phyloP scores from a whole-genome alignment of 2,329 filamentous ascomycete species.

The Podosphaera fusca region DNA sequence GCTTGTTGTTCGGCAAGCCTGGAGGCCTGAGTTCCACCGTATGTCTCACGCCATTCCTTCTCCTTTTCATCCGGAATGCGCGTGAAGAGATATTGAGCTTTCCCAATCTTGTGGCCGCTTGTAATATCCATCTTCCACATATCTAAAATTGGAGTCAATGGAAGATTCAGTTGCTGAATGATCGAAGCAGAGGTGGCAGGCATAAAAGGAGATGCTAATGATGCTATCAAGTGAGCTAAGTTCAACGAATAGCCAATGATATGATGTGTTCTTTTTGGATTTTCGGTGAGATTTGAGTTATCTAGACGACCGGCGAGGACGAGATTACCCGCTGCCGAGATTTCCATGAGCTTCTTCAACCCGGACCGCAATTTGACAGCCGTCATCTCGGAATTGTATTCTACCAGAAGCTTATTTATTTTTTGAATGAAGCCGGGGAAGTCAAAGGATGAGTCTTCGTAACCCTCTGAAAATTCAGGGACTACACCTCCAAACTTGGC shows the following conservation, averaged over 20 bases:
- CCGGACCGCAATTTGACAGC: slow-evolving; percentile 47
- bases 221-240: slow-evolving; percentile 60
- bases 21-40: slow-evolving; percentile 40
- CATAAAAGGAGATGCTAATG: slow-evolving; percentile 64
- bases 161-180: slow-evolving; percentile 45
- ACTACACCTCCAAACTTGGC: slow-evolving; percentile 45
- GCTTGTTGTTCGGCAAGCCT: slow-evolving; percentile 51
- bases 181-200: slow-evolving; percentile 57
- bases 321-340: slow-evolving; percentile 40
- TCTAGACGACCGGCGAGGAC: slow-evolving; percentile 25
- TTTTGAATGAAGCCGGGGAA: slow-evolving; percentile 24
- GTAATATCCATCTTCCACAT: slow-evolving; percentile 37
- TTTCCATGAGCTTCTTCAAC: slow-evolving; percentile 38
- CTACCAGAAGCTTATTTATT: slow-evolving; percentile 39
- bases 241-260: slow-evolving; percentile 59
- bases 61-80: slow-evolving; percentile 63
- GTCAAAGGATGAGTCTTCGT: slow-evolving; percentile 30
- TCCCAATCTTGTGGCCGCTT: slow-evolving; percentile 60
- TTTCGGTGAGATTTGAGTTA: slow-evolving; percentile 18
- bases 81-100: slow-evolving; percentile 58
- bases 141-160: slow-evolving; percentile 37
- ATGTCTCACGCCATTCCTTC: slow-evolving; percentile 60
- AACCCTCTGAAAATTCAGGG: slow-evolving; percentile 32
- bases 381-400: slow-evolving; percentile 46
- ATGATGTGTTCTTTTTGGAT: slow-evolving; percentile 18